phyloP scores from a whole-genome alignment of 805 yeast genomes.

The Candida nemodendra region DNA sequence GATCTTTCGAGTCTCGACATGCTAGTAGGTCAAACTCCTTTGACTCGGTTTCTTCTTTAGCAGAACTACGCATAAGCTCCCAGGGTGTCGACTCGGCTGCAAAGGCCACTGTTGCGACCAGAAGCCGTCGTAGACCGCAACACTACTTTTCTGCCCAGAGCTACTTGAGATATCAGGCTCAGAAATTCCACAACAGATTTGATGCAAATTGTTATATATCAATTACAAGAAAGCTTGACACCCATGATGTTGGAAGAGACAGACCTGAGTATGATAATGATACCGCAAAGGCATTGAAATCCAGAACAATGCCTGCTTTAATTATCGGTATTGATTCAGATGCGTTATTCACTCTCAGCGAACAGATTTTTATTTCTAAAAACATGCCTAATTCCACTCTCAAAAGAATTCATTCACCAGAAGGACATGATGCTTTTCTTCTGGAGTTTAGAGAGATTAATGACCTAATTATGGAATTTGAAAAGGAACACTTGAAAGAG shows the following conservation, averaged over 20 bases:
- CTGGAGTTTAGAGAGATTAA: conserved; percentile 86
- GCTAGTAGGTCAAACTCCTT: conserved; percentile 30
- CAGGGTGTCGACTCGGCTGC: conserved; percentile 12
- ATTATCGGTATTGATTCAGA: conserved; percentile 90
- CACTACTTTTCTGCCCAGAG: conserved; percentile 92
- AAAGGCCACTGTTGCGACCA: conserved; percentile 9
- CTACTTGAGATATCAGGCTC: conserved; percentile 90
- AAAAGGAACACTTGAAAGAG: conserved; percentile 55
- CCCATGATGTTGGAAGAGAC: conserved; percentile 90
- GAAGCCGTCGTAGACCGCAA: conserved; percentile 41
- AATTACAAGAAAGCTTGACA: conserved; percentile 88
- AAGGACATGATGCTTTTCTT: conserved; percentile 96
- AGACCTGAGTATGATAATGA: conserved; percentile 42
- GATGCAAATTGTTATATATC: conserved; percentile 97
- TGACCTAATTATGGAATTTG: conserved; percentile 63
- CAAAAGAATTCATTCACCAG: conserved; percentile 81
- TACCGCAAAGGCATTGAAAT: conserved; percentile 51
- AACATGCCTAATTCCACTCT: conserved; percentile 67
- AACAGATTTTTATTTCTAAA: conserved; percentile 81
- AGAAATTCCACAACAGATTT: conserved; percentile 82
- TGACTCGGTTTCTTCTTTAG: conserved; percentile 27
- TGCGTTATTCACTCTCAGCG: conserved; percentile 88
- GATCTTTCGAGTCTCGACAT: conserved; percentile 28
- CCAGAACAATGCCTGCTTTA: conserved; percentile 71
- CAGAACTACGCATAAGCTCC: conserved; percentile 29